Conservation (phyloP, 2,329 filamentous ascomycete species). For the Parafenestella ontariensis region DNA sequence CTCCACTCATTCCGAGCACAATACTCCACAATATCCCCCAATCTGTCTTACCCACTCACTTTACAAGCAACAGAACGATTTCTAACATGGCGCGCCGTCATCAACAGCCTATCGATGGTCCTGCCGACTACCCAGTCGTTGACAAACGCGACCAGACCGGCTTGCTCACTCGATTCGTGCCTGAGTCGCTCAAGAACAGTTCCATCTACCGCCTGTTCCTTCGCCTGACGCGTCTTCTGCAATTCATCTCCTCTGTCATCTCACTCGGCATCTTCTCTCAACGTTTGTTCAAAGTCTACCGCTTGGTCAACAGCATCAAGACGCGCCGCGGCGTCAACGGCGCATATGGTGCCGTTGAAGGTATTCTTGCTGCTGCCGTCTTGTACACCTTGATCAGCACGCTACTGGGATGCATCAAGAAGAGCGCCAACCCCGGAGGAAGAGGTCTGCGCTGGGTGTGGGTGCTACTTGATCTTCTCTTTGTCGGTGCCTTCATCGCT, state of each 20-base stretch:
- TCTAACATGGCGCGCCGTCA: slow-evolving; percentile 12
- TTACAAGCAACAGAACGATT: not conserved
- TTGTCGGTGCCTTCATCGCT: slow-evolving; percentile 54
- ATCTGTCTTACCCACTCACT: too few species aligned
- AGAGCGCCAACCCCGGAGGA: slow-evolving; percentile 35
- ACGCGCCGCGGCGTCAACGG: slow-evolving; percentile 34
- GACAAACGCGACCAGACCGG: slow-evolving; percentile 32
- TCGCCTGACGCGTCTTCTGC: slow-evolving; percentile 50
- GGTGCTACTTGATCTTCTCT: slow-evolving; percentile 48
- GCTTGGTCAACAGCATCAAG: slow-evolving; percentile 45
- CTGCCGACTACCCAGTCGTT: slow-evolving; percentile 19
- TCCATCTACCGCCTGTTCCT: slow-evolving; percentile 41
- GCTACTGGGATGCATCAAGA: slow-evolving; percentile 45
- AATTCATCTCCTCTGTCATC: slow-evolving; percentile 54
- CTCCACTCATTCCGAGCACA: not conserved
- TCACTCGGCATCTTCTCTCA: slow-evolving; percentile 55
- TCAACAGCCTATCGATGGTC: slow-evolving; percentile 17
- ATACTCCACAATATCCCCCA: not conserved
- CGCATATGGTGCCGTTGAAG: slow-evolving; percentile 53
- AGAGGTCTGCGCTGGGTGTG: slow-evolving; percentile 50
- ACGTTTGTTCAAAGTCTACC: slow-evolving; percentile 52
- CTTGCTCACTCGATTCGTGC: slow-evolving; percentile 41
- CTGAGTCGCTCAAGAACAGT: slow-evolving; percentile 27
- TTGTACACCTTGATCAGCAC: slow-evolving; percentile 52
- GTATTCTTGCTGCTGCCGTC: slow-evolving; percentile 55